Evolutionary conservation across 2,329 filamentous ascomycete species (phyloP).

Genomic region (Rosellinia necatrix): DNA sequence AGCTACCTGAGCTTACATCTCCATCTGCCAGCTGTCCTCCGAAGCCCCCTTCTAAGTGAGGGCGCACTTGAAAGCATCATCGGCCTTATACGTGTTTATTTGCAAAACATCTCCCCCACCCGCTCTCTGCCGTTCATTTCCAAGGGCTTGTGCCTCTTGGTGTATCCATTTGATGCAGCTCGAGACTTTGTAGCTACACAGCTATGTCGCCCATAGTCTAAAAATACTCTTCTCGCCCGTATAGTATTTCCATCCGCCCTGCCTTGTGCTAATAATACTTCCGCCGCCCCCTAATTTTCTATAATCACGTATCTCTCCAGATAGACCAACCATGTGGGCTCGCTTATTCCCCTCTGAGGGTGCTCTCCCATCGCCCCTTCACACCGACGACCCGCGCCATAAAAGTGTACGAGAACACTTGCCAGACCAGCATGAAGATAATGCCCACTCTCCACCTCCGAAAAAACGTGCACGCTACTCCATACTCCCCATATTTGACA

Average conservation of each 20-base stretch:
- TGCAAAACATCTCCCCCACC: no score
- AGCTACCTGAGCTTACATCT: no score
- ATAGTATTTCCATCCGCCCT: neutral
- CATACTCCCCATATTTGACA: conserved; percentile 30
- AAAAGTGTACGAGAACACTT: conserved; percentile 12
- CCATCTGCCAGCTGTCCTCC: no score
- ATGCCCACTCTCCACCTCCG: conserved; percentile 12
- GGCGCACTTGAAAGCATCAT: no score
- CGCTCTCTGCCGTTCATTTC: no score
- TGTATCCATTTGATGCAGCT: neutral
- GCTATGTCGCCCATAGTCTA: neutral
- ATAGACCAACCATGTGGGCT: conserved; percentile 13
- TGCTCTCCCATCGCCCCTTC: conserved; percentile 24
- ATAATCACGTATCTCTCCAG: neutral
- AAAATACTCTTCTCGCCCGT: neutral
- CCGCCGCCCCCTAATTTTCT: neutral
- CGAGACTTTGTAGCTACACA: neutral
- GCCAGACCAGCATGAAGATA: conserved; percentile 22
- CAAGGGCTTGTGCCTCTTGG: neutral
- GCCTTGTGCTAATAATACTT: neutral
- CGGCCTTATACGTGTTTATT: no score
- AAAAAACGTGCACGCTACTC: conserved; percentile 29
- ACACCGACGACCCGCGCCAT: neutral
- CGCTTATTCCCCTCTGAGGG: conserved; percentile 11
- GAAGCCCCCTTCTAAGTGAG: no score